These are phyloP conservation scores for Mycena belliarum DNA, from an alignment of 768 basidiomycete genomes.

Conservation along the genomic window DNA sequence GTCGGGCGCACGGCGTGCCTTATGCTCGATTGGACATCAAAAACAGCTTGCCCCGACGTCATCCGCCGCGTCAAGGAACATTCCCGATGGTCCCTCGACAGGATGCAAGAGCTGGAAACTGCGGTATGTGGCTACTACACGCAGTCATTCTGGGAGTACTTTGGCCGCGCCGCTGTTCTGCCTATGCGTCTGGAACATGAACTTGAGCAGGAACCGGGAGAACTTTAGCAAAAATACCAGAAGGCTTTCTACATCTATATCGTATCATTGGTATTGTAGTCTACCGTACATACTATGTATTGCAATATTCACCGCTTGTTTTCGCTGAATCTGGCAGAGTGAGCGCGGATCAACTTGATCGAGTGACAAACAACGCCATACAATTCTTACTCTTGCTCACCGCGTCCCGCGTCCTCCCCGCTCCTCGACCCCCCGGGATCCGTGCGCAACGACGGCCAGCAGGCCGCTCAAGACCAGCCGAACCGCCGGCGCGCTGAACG, in stretches of 20 bases:
- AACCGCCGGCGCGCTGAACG: neutral
- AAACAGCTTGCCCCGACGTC: neutral
- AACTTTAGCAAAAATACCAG: neutral
- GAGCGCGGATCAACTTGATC: too few species aligned
- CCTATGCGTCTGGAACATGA: neutral
- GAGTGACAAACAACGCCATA: too few species aligned
- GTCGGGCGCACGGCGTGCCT: neutral
- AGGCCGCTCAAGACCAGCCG: neutral
- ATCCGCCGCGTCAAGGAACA: neutral
- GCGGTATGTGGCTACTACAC: neutral
- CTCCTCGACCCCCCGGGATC: neutral
- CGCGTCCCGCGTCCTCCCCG: too few species aligned
- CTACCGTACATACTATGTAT: too few species aligned
- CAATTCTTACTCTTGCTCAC: too few species aligned
- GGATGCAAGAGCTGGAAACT: neutral
- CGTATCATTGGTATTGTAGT: neutral
- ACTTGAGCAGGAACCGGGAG: neutral
- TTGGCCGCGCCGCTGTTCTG: neutral
- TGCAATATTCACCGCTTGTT: too few species aligned
- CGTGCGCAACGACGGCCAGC: neutral
- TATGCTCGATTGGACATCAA: neutral
- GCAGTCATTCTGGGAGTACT: neutral
- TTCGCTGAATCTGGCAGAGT: too few species aligned
- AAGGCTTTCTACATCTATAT: neutral
- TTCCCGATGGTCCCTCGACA: neutral